phyloP scores from a whole-genome alignment of 139 green algal species.

The Marvania coccoides region DNA sequence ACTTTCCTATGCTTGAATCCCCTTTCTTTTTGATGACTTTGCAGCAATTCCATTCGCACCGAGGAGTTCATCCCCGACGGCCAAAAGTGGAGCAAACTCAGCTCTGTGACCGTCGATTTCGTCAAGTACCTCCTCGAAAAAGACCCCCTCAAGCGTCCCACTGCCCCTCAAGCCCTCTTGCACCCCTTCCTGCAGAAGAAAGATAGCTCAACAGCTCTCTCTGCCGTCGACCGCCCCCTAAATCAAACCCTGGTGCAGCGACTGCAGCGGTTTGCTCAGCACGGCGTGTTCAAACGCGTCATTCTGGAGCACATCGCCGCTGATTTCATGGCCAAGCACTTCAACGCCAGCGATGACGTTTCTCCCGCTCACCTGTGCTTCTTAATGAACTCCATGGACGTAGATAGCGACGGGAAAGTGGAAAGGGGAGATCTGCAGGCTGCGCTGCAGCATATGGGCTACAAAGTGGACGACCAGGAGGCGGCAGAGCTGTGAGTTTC shows the following conservation, averaged over 20 bases:
- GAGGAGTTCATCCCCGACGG: slow-evolving; percentile 19
- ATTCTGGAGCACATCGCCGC: slow-evolving; percentile 84
- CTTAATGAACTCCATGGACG: slow-evolving; percentile 8
- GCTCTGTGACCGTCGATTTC: slow-evolving; percentile 12
- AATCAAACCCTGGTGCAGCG: slow-evolving; percentile 63
- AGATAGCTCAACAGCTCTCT: too few relatives aligned
- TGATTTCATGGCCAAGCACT: slow-evolving; percentile 59
- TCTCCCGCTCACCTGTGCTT: slow-evolving; percentile 3
- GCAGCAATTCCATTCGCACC: too few relatives aligned
- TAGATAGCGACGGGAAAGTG: slow-evolving; percentile 11
- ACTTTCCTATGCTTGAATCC: too few relatives aligned
- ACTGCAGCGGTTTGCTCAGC: slow-evolving; percentile 61
- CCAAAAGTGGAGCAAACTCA: slow-evolving; percentile 5
- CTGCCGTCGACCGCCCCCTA: slow-evolving; percentile 33
- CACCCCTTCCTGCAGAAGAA: slow-evolving; percentile 66
- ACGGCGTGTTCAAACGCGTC: slow-evolving; percentile 62
- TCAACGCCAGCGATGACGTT: not conserved
- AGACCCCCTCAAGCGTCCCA: slow-evolving; percentile 57
- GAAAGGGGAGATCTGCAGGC: not conserved
- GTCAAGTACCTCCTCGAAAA: slow-evolving; percentile 20
- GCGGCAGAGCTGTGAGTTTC: slow-evolving; percentile 12
- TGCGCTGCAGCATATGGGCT: slow-evolving; percentile 10
- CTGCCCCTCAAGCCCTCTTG: slow-evolving; percentile 55
- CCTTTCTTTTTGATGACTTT: too few relatives aligned
- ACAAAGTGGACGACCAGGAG: slow-evolving; percentile 9